Evolutionary conservation across 2,329 filamentous ascomycete genomes (phyloP).

Genomic region (Aureobasidium sp.): DNA sequence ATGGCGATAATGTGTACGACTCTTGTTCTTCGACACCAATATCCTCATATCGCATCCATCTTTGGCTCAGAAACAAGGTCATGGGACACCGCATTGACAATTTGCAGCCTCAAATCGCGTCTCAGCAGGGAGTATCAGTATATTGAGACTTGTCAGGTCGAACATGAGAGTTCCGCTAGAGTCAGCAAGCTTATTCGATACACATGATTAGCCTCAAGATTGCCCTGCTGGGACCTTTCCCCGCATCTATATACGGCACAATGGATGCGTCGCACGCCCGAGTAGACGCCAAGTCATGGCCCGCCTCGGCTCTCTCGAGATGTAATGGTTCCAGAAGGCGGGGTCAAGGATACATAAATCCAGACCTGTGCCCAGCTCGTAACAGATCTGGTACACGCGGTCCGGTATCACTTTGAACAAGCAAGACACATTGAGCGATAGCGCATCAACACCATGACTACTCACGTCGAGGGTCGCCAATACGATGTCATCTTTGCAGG

Average conservation of each 20-base stretch:
- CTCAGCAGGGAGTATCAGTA: neutral
- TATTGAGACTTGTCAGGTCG: neutral
- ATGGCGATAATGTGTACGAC: too few species aligned
- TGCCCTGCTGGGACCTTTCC: neutral
- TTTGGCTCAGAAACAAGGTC: too few species aligned
- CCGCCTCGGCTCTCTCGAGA: neutral
- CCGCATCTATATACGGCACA: neutral
- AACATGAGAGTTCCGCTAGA: neutral
- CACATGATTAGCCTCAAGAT: neutral
- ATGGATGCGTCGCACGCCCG: too few species aligned
- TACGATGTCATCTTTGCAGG: constrained; percentile 5
- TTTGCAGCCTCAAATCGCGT: too few species aligned
- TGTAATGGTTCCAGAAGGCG: neutral
- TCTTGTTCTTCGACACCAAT: too few species aligned
- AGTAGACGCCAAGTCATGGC: neutral
- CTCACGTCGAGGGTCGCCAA: neutral
- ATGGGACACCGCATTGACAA: too few species aligned
- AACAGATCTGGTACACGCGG: neutral
- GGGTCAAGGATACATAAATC: neutral
- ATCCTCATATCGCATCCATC: too few species aligned
- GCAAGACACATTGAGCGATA: neutral
- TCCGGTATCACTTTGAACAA: neutral
- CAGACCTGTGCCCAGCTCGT: neutral
- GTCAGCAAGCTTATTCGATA: neutral
- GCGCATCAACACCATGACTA: neutral